These are phyloP conservation scores for Zelopaecilomyces penicillatus DNA, from an alignment of 2,329 filamentous ascomycete species.

Conservation along the genomic window DNA sequence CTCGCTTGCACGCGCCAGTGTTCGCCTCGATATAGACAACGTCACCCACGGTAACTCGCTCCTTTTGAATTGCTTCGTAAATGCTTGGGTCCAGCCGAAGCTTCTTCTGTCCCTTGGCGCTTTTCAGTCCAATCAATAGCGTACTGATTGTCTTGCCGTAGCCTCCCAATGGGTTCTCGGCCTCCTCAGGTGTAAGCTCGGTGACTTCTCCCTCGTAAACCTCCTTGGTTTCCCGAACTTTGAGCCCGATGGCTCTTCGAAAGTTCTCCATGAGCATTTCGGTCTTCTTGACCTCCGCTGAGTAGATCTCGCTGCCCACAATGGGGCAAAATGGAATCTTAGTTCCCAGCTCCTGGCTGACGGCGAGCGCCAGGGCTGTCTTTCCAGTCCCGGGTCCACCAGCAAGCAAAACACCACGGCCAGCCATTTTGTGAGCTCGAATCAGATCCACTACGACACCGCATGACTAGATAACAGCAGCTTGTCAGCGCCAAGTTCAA, in stretches of 20 bases:
- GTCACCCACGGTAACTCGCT: slow-evolving; percentile 90
- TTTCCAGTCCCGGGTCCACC: slow-evolving; percentile 96
- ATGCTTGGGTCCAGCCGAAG: slow-evolving; percentile 93
- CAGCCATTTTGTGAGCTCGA: slow-evolving; percentile 94
- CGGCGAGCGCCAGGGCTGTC: slow-evolving; percentile 88
- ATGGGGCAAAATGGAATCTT: slow-evolving; percentile 99
- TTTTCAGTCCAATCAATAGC: slow-evolving; percentile 88
- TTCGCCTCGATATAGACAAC: slow-evolving; percentile 99
- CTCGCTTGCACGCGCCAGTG: slow-evolving; percentile 94
- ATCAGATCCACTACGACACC: slow-evolving; percentile 95
- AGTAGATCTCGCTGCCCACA: slow-evolving; percentile 96
- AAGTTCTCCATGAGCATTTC: slow-evolving; percentile 99
- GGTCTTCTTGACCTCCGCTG: slow-evolving; percentile 97
- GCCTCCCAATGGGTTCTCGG: slow-evolving; percentile 91
- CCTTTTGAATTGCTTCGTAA: slow-evolving; percentile 98
- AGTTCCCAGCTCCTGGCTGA: slow-evolving; percentile 93
- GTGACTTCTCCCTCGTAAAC: slow-evolving; percentile 99
- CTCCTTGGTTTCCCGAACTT: slow-evolving; percentile 97
- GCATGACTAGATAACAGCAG: slow-evolving; percentile 56
- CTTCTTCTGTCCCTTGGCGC: slow-evolving; percentile 95
- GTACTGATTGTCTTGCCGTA: slow-evolving; percentile 98
- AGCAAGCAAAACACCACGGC: slow-evolving; percentile 83
- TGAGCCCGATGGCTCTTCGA: slow-evolving; percentile 86
- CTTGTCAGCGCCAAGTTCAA: slow-evolving; percentile 11
- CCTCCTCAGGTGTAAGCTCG: slow-evolving; percentile 94